Base-by-base conservation (phyloP, 805 yeast species). In the Ogataea trehalophila region DNA sequence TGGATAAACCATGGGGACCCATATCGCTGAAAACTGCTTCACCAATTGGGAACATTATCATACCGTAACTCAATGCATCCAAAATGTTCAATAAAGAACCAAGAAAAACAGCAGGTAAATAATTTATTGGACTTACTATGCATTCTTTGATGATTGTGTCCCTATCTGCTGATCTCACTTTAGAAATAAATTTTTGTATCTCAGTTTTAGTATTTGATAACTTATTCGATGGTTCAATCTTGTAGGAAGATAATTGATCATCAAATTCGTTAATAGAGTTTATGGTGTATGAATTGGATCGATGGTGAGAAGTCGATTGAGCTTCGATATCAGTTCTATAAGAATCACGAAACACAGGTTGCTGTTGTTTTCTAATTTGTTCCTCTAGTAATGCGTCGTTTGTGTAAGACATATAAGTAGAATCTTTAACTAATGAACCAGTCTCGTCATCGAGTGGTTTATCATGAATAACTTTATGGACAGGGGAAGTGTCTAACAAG, bases 11-110 rank as follows among this genome's bases (percentile, higher is more conserved):
- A 1, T 88, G 79, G 1, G 97, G 88, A 0, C 94, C 98, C 61
- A 94, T 69, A 11, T 77, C 72, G 2, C 89, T 72, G 61, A 94
- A 94, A 0, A 85, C 63, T 1, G 90, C 77, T 52, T 85, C 90
- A 36, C 95, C 85, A 34, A 91, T 76, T 0, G 99, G 99, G 69
- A 94, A 94, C 73, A 94, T 81, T 62, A 94, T 94, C 97, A 94
- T 91, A 42, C 99, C 99, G 64, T 94, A 94, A 0, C 96, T 88
- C 42, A 94, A 73, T 0, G 95, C 99, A 65, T 94, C 99, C 42
- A 94, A 75, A 40, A 94, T 85, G 62, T 94, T 94, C 39, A 94
- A 72, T 40, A 94, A 68, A 0, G 89, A 72, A 1, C 99, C 99
- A 38, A 94, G 68, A 37, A 90, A 76, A 4, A 91, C 96, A 0